Conservation (phyloP, 441 rosid genomes). For the Gossypium davidsonii region DNA sequence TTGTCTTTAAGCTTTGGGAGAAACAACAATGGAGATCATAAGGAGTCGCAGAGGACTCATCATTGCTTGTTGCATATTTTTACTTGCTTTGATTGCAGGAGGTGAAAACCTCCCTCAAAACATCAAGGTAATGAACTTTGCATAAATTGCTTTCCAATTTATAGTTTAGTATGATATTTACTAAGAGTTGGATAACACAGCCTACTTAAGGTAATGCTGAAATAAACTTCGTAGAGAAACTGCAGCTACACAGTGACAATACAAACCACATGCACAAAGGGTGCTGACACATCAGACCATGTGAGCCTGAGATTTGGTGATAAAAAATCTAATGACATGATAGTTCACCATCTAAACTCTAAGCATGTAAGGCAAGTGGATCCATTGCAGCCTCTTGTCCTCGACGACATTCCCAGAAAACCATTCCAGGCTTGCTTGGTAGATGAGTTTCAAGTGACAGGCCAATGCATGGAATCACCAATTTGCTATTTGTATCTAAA, state of each 20-base stretch:
- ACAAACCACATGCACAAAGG: conserved; percentile 40
- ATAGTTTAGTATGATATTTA: neutral
- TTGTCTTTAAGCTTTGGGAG: neutral
- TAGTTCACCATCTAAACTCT: conserved; percentile 33
- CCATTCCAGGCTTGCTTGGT: conserved; percentile 43
- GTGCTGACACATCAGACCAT: conserved; percentile 38
- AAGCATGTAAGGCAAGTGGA: conserved; percentile 31
- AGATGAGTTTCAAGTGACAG: conserved; percentile 37
- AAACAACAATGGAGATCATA: conserved; percentile 11
- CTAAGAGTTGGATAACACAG: too few relatives aligned
- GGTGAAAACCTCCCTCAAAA: conserved; percentile 16
- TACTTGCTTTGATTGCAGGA: conserved; percentile 24
- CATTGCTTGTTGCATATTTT: conserved; percentile 26
- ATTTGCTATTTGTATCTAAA: conserved; percentile 41
- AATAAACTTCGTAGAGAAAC: conserved; percentile 15
- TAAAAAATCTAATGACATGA: conserved; percentile 30
- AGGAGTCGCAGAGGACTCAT: conserved; percentile 15
- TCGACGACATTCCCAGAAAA: conserved; percentile 28
- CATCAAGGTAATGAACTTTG: conserved; percentile 24
- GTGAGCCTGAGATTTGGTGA: conserved; percentile 49
- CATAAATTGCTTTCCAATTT: neutral
- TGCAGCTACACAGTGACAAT: conserved; percentile 44
- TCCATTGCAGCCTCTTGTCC: conserved; percentile 36
- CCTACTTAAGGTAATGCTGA: neutral
- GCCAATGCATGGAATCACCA: conserved; percentile 34